Evolutionary conservation across 371 early-diverging fungal genomes (phyloP).

Genomic region (Chytridium lagenaria): DNA sequence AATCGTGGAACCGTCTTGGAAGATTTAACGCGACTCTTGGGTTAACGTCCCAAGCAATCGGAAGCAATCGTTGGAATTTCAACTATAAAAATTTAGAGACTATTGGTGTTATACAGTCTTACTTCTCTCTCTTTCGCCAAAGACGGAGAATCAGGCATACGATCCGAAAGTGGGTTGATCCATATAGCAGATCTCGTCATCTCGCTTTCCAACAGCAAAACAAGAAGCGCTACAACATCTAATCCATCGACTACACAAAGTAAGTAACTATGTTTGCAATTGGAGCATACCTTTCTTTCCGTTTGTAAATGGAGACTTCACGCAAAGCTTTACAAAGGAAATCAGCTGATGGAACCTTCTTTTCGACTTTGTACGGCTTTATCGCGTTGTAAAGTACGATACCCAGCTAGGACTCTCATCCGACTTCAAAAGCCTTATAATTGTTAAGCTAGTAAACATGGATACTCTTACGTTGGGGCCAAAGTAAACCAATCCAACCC

Average conservation of each 20-base stretch:
- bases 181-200: conserved; percentile 80
- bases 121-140: conserved; percentile 56
- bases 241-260: conserved; percentile 48
- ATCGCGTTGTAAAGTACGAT: conserved; percentile 59
- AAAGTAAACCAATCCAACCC: conserved; percentile 32
- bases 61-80: conserved; percentile 46
- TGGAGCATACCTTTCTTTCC: conserved; percentile 14
- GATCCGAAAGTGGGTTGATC: conserved; percentile 70
- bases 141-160: conserved; percentile 48
- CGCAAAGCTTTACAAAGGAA: neutral
- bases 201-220: conserved; percentile 88
- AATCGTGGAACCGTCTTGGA: neutral
- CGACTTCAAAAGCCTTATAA: neutral
- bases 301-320: conserved; percentile 16
- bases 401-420: conserved; percentile 11
- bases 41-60: conserved; percentile 8
- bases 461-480: conserved; percentile 19
- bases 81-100: conserved; percentile 4
- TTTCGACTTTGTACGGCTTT: conserved; percentile 42
- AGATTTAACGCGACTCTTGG: conserved; percentile 5
- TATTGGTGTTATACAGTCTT: neutral
- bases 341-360: conserved; percentile 7
- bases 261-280: neutral
- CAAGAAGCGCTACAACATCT: conserved; percentile 67
- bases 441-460: neutral